Base-by-base conservation (phyloP, 2,329 filamentous ascomycete genomes). In the Akanthomyces lecanii region DNA sequence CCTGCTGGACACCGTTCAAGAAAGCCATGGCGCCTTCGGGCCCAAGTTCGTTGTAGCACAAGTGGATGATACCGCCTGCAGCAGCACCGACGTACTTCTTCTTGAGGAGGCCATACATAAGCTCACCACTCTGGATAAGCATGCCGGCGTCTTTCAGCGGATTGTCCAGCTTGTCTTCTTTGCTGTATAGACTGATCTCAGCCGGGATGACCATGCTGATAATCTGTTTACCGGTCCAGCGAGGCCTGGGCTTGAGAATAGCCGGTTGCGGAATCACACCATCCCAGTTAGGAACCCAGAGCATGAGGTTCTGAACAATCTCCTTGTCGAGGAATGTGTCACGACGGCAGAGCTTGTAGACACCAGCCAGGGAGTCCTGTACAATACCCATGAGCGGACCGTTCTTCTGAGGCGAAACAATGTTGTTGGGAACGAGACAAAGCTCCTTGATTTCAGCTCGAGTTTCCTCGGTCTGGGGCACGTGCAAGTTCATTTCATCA, bases 401-500 rank as follows among this genome's bases (percentile, higher is more conserved):
- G 77, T 99, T 99, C 73, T 93, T 89, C 77, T 99, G 95, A 5
- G 95, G 95, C 2, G 96, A 99, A 11, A 99, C 96, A 71, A 99
- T 98, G 76, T 99, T 97, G 70, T 95, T 85, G 0, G 95, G 95
- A n/a, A 99, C 95, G 84, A 98, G 89, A 75, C 94, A 98, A 16
- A 99, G 85, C 74, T 98, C 89, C 75, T 88, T 91, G 69, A 99
- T 87, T 76, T 99, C 95, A 52, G 96, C 92, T 65, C 95, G 90
- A 40, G 96, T 96, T 77, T 99, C 96, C 73, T 99, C 93, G 44
- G 91, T 95, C 73, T 99, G 95, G 4, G 95, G 96, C 59, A 99
- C 96, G 84, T 99, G 95, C 79, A 99, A 86, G 74, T 99, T 99
- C 95, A 99, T 99, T 78, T 99, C 95, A 75, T 99, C 95, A 79